These are phyloP conservation scores for Phytophthora palmivora DNA, from an alignment of 352 stramenopile species.

Conservation along the genomic window DNA sequence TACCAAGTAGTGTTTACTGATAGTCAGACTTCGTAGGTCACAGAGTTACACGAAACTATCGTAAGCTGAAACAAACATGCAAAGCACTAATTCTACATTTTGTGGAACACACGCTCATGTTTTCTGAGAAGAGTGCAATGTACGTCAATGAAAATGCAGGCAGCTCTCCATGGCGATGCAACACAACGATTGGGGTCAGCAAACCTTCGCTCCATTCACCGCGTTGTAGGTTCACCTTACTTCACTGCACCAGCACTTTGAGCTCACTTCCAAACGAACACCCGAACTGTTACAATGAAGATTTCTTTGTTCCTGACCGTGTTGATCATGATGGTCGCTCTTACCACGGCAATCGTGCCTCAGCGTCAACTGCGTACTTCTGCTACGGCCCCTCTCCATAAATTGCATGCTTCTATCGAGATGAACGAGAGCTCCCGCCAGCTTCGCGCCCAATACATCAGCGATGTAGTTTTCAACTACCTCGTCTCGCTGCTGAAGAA, in stretches of 20 bases:
- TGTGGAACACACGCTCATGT: not conserved
- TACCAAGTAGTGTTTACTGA: too few species aligned
- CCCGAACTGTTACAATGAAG: constrained; percentile 1
- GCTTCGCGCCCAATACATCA: not conserved
- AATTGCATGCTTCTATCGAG: not conserved
- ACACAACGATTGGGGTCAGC: constrained; percentile 14
- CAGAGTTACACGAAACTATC: not conserved
- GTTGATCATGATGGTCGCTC: not conserved
- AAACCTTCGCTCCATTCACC: not conserved
- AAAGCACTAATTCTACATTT: not conserved
- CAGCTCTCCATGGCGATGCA: constrained; percentile 3
- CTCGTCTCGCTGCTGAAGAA: not conserved
- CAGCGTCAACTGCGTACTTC: constrained; percentile 3
- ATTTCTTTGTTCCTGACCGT: not conserved
- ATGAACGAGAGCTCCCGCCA: not conserved
- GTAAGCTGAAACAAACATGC: not conserved
- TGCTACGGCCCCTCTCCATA: not conserved
- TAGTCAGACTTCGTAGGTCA: too few species aligned
- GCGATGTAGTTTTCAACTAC: not conserved
- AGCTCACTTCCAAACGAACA: constrained; percentile 9
- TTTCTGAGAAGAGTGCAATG: not conserved
- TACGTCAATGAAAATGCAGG: not conserved
- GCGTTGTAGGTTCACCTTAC: not conserved
- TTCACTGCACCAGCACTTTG: not conserved
- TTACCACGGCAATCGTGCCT: constrained; percentile 1